phyloP scores from a whole-genome alignment of 2,329 filamentous ascomycete species.

The Trichoderma semiorbis region DNA sequence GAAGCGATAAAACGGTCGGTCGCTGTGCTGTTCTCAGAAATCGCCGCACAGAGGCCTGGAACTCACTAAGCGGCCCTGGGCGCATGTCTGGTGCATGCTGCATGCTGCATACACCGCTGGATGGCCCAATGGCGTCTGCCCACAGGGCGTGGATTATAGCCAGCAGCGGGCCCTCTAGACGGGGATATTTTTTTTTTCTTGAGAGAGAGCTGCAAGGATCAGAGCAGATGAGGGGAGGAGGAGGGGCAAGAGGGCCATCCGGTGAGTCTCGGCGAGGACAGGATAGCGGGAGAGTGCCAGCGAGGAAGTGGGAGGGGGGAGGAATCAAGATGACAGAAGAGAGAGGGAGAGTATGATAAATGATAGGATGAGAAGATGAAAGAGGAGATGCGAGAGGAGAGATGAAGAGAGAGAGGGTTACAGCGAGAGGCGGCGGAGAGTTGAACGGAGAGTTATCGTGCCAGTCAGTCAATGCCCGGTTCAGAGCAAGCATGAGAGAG shows the following conservation, averaged over 20 bases:
- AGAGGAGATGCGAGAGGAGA: background rate
- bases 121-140: slow-evolving; percentile 2
- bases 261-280: slow-evolving; percentile 13
- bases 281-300: background rate
- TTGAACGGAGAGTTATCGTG: background rate
- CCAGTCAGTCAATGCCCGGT: background rate
- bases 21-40: slow-evolving; percentile 8
- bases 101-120: slow-evolving; percentile 15
- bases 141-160: slow-evolving; percentile 11
- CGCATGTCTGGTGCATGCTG: slow-evolving; percentile 10
- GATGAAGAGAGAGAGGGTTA: background rate
- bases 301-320: background rate
- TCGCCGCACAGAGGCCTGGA: slow-evolving; percentile 15
- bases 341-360: background rate
- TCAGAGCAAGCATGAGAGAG: background rate
- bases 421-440: background rate
- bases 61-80: slow-evolving; percentile 12
- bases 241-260: slow-evolving; percentile 12
- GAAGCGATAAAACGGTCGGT: background rate
- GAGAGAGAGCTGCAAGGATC: slow-evolving; percentile 10
- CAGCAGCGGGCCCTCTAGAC: slow-evolving; percentile 1
- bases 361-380: background rate
- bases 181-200: background rate
- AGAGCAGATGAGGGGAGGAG: slow-evolving; percentile 9
- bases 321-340: background rate